Percentiles rank a stretch among this genome's conserved stretches.
These are phyloP conservation scores for Melaleuca alternifolia DNA, from an alignment of 345 rosid genomes.

Conservation along the genomic window DNA sequence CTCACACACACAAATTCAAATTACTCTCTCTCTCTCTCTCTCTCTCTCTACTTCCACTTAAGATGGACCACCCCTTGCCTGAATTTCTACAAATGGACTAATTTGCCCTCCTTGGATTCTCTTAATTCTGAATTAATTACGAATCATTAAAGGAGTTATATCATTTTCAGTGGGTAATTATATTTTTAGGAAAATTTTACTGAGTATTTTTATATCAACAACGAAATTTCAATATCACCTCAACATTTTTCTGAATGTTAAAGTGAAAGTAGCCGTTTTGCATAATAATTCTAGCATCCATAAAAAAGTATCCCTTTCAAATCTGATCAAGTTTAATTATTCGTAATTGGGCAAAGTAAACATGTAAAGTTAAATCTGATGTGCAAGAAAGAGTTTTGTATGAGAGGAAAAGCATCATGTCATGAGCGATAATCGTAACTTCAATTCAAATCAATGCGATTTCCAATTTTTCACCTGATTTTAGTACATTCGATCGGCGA, in stretches of 20 bases:
- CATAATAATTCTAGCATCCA: neutral
- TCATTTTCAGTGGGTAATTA: neutral
- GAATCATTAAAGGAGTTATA: neutral
- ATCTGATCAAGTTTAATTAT: neutral
- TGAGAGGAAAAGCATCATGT: neutral
- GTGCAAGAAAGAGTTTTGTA: neutral
- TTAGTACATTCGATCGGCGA: neutral
- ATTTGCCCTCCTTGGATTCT: neutral
- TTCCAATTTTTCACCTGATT: neutral
- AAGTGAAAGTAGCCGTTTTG: rapidly evolving
- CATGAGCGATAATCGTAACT: neutral
- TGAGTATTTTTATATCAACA: neutral
- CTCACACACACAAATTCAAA: constrained; percentile 2
- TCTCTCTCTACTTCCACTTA: neutral
- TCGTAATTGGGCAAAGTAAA: neutral
- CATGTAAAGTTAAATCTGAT: neutral
- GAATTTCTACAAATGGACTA: neutral
- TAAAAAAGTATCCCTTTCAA: neutral
- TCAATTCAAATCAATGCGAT: neutral
- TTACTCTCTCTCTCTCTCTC: neutral
- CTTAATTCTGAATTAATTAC: neutral
- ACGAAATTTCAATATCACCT: neutral
- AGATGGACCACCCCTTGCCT: neutral
- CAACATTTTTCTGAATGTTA: neutral
- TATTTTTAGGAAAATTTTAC: neutral